Evolutionary conservation across 805 yeast species (phyloP).

Genomic region (Kodamaea kakaduensis): DNA sequence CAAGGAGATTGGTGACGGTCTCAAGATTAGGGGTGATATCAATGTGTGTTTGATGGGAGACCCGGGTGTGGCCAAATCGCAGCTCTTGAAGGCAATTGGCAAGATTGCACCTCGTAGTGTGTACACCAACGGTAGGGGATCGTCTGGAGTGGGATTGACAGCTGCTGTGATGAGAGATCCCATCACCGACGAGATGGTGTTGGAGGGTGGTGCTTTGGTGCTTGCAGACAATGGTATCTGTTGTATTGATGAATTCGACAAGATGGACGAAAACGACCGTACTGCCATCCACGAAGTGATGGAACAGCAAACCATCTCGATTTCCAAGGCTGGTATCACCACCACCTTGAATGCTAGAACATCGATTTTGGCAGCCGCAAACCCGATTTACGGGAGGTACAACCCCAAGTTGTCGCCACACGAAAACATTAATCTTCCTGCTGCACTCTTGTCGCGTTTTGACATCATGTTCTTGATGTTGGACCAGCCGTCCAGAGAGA

Average conservation of each 20-base stretch:
- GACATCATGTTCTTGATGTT: constrained; percentile 83
- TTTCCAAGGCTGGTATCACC: constrained; percentile 95
- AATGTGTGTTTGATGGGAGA: constrained; percentile 97
- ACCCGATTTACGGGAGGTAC: constrained; percentile 93
- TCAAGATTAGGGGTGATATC: constrained; percentile 96
- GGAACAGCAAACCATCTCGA: constrained; percentile 98
- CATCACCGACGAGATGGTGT: constrained; percentile 96
- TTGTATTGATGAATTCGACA: constrained; percentile 98
- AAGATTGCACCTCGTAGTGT: constrained; percentile 95
- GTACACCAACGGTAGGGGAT: constrained; percentile 97
- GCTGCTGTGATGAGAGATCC: constrained; percentile 99
- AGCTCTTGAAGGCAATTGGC: constrained; percentile 82
- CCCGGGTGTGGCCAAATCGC: constrained; percentile 99
- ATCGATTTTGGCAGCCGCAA: constrained; percentile 96
- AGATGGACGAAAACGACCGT: constrained; percentile 95
- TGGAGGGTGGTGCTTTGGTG: constrained; percentile 97
- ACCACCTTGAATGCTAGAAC: constrained; percentile 95
- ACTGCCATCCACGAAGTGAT: constrained; percentile 98
- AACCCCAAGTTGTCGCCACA: constrained; percentile 87
- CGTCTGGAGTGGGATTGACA: constrained; percentile 97
- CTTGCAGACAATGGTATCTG: constrained; percentile 97
- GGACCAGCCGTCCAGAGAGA: constrained; percentile 76
- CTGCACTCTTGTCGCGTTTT: constrained; percentile 91
- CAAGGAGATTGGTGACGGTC: constrained; percentile 92
- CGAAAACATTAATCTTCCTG: constrained; percentile 94